Evolutionary conservation across 225 moss, liverwort and hornwort genomes (phyloP).

Genomic region (Neckera pumila): DNA sequence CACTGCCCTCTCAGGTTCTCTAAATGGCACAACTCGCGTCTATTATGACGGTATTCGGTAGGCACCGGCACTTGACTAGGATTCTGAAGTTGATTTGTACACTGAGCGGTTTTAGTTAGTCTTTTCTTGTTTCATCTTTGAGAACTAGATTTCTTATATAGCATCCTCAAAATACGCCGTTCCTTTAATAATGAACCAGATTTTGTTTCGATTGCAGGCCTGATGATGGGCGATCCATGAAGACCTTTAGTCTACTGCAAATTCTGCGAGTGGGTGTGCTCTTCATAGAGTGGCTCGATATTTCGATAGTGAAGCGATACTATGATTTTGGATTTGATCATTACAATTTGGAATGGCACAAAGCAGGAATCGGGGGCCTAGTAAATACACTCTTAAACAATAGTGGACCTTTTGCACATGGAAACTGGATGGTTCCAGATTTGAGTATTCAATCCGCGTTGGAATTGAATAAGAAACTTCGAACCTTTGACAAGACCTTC

Average conservation of each 20-base stretch:
- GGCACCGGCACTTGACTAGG: not conserved
- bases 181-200: not conserved
- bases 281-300: conserved; percentile 73
- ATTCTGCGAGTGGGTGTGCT: conserved; percentile 56
- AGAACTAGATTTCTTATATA: not conserved
- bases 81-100: not conserved
- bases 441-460: conserved; percentile 62
- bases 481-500: conserved; percentile 70
- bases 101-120: not conserved
- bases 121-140: not conserved
- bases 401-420: conserved; percentile 59
- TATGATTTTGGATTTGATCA: conserved; percentile 89
- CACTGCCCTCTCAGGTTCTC: conserved; percentile 72
- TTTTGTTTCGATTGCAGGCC: conserved; percentile 25
- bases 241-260: conserved; percentile 54
- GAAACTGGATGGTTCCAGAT: conserved; percentile 82
- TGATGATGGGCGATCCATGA: conserved; percentile 70
- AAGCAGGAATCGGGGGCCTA: conserved; percentile 59
- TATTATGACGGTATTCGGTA: conserved; percentile 80
- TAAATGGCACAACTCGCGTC: conserved; percentile 88
- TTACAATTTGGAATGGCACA: conserved; percentile 71
- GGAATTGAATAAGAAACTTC: conserved; percentile 52
- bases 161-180: not conserved
- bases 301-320: conserved; percentile 47
- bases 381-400: conserved; percentile 37